Conservation (phyloP, 768 basidiomycete genomes). For the Pleurotus pulmonarius region DNA sequence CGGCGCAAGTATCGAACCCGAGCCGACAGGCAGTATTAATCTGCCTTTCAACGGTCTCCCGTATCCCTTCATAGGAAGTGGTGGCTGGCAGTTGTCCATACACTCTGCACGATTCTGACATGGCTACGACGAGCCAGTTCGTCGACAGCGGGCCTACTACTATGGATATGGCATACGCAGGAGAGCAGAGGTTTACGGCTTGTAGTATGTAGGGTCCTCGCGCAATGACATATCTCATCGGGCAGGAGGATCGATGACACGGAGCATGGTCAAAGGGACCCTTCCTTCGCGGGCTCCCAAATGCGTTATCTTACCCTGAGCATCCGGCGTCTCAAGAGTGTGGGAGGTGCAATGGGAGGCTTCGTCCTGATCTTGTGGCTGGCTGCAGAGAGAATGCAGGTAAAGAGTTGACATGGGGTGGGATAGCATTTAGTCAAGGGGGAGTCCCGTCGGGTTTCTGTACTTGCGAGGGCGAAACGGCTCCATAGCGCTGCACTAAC, state of each 20-base stretch:
- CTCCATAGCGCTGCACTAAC: neutral
- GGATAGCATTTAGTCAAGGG: constrained; percentile 1
- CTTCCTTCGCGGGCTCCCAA: constrained; percentile 1
- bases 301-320: constrained; percentile 4
- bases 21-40: constrained; percentile 1
- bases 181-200: neutral
- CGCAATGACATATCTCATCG: constrained; percentile 2
- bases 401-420: neutral
- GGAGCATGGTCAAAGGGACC: constrained; percentile 5
- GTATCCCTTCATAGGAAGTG: neutral
- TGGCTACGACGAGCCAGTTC: neutral
- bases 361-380: constrained; percentile 3
- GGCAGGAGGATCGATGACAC: constrained; percentile 4
- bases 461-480: neutral
- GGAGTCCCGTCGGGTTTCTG: neutral
- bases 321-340: constrained; percentile 3
- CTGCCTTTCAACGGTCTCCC: neutral
- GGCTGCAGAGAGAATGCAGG: neutral
- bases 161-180: neutral
- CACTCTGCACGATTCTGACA: neutral
- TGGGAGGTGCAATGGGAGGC: neutral
- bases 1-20: neutral
- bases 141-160: neutral
- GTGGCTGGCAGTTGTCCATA: neutral
- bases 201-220: neutral